Base-by-base conservation (phyloP, 1,284 basidiomycete species). In the Fistulina hepatica region DNA sequence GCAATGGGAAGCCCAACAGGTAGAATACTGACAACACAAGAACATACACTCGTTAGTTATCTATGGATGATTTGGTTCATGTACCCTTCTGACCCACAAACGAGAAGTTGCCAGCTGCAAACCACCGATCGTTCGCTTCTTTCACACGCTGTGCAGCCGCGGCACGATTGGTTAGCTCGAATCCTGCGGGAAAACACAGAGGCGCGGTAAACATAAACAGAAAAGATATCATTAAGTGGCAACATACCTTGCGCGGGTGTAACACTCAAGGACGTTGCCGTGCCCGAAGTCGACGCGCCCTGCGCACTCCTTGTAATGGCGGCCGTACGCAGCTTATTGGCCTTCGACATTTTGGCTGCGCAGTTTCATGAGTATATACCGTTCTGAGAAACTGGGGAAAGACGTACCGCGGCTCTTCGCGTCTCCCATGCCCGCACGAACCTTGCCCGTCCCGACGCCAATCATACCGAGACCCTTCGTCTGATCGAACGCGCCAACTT, bases 391-490 rank as follows among this genome's bases (percentile, higher is more conserved):
- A 34, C 40, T 10, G 20, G 38, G 35, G 31, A 38, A 36, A 16
- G 28, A 61, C 73, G 43, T 46, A 89, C 88, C 88, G 67, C 83
- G 80, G 60, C 78, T 90, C 64, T 88, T 85, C 21, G 83, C 72
- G 57, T 97, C 92, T 41, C 81, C 90, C 33, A 74, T 60, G 35
- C 80, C 80, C 7, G 90, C 92, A 39, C 94, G 71, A 33, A 98
- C 81, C 58, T 85, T 88, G 21, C 94, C 94, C 12, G 80, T 81
- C 13, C 75, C 65, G 36, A 69, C 72, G 32, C 90, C 90, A 46
- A 97, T 89, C 92, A 98, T 97, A 46, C 95, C 95, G 54, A 98
- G 61, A 5, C 95, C 95, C 61, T 92, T 86, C 9, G 89, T 92
- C 67, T 97, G 83, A 62, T 97, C 95, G 54, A 92, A 95, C 15